Percentiles rank a stretch among this genome's conserved stretches.
Conservation (phyloP, 305 asterid genomes). For the Plantago rigida region DNA sequence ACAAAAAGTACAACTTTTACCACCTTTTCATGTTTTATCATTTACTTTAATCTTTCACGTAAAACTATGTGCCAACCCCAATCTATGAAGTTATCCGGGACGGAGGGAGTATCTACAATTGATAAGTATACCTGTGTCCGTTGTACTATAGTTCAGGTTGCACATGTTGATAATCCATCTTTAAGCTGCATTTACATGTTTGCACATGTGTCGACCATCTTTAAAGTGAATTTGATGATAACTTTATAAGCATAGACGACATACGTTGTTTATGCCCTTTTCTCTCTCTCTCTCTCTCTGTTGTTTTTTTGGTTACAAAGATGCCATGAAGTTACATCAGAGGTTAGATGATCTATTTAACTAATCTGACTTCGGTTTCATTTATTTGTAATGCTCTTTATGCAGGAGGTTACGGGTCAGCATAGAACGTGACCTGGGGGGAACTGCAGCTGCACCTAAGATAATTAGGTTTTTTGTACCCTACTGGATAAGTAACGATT, state of each 20-base stretch:
- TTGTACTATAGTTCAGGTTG: constrained; percentile 10
- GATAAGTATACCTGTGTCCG: constrained; percentile 10
- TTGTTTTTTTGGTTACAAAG: too few species aligned
- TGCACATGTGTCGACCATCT: constrained; percentile 14
- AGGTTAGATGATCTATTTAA: constrained; percentile 14
- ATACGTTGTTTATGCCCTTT: neutral
- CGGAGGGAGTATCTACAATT: neutral
- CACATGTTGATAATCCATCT: constrained; percentile 3
- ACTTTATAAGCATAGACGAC: neutral
- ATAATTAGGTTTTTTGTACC: constrained; percentile 91
- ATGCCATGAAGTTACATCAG: neutral
- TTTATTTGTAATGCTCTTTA: constrained; percentile 19
- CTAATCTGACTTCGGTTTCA: constrained; percentile 24
- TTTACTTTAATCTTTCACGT: too few species aligned
- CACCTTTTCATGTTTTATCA: too few species aligned
- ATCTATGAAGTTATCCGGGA: too few species aligned
- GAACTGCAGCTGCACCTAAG: constrained; percentile 83
- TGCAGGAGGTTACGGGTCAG: constrained; percentile 89
- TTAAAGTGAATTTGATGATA: constrained; percentile 11
- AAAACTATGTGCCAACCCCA: too few species aligned
- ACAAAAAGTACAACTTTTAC: too few species aligned
- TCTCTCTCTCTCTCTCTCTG: too few species aligned
- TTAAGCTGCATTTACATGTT: constrained; percentile 1
- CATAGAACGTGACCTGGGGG: constrained; percentile 95
- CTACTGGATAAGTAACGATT: constrained; percentile 87